Evolutionary conservation across 1,284 basidiomycete species (phyloP).

Genomic region (Naganishia albida): DNA sequence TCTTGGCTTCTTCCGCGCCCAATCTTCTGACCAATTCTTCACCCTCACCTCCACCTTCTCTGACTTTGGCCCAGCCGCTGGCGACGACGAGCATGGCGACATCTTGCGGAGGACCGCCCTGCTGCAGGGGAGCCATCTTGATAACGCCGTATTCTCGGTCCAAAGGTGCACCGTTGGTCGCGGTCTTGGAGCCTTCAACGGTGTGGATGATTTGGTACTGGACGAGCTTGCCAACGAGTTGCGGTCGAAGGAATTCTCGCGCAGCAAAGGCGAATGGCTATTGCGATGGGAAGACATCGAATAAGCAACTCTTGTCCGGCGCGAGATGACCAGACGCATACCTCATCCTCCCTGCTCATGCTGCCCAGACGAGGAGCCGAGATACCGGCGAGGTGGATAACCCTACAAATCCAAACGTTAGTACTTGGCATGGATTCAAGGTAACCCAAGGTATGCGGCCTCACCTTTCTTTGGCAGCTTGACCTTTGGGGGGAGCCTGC

Average conservation of each 20-base stretch:
- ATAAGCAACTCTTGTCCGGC: neutral
- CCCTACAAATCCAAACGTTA: conserved; percentile 47
- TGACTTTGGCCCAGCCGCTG: conserved; percentile 87
- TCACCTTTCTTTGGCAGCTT: conserved; percentile 83
- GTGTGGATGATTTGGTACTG: conserved; percentile 52
- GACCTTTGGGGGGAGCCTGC: conserved; percentile 72
- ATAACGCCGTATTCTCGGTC: conserved; percentile 52
- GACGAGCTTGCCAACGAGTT: conserved; percentile 83
- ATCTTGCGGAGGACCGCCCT: conserved; percentile 59
- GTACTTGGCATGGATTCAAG: conserved; percentile 28
- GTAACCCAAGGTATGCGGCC: conserved; percentile 36
- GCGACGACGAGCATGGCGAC: conserved; percentile 75
- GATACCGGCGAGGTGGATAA: conserved; percentile 82
- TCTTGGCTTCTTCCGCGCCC: conserved; percentile 71
- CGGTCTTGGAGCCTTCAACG: conserved; percentile 38
- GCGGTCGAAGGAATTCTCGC: conserved; percentile 82
- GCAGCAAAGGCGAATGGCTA: conserved; percentile 89
- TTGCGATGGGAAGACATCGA: neutral
- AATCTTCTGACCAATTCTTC: conserved; percentile 47
- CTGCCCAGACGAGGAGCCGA: conserved; percentile 78
- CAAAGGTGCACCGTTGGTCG: conserved; percentile 31
- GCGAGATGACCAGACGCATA: conserved; percentile 48
- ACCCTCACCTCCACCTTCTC: conserved; percentile 64
- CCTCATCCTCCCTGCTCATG: conserved; percentile 80
- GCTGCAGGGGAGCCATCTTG: conserved; percentile 50